phyloP scores from a whole-genome alignment of 805 yeast species.

The Lachancea meyersii region DNA sequence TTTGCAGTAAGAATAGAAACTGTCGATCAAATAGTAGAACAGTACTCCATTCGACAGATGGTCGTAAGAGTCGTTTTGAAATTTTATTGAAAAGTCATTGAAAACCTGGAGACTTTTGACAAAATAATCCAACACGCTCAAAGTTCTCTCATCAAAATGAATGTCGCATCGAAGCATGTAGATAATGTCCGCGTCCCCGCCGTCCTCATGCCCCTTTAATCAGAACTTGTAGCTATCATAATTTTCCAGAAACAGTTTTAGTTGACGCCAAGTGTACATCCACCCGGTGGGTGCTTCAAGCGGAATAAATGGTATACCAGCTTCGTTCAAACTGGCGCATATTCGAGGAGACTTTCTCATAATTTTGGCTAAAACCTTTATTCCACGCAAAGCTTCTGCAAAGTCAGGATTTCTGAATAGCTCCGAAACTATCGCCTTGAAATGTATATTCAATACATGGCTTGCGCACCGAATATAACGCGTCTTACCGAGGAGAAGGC shows the following conservation, averaged over 20 bases:
- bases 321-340: not conserved
- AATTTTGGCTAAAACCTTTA: slow-evolving; percentile 4
- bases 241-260: slow-evolving; percentile 6
- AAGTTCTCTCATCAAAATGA: not conserved
- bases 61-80: slow-evolving; percentile 2
- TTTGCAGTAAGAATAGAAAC: slow-evolving; percentile 5
- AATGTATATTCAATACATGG: slow-evolving; percentile 4
- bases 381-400: slow-evolving; percentile 2
- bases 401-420: not conserved
- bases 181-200: not conserved
- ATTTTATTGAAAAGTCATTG: slow-evolving; percentile 1
- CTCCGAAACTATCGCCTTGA: not conserved
- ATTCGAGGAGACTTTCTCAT: not conserved
- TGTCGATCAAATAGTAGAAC: slow-evolving; percentile 3
- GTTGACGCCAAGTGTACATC: slow-evolving; percentile 8
- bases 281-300: slow-evolving; percentile 3
- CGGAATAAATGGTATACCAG: slow-evolving; percentile 6
- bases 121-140: slow-evolving; percentile 5
- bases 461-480: slow-evolving; percentile 6
- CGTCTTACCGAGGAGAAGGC: slow-evolving; percentile 3
- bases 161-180: not conserved
- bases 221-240: not conserved
- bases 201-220: not conserved
- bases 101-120: slow-evolving; percentile 1
- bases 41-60: slow-evolving; percentile 6